Base-by-base conservation (phyloP, 805 yeast species). In the Starmerella tilneyi region DNA sequence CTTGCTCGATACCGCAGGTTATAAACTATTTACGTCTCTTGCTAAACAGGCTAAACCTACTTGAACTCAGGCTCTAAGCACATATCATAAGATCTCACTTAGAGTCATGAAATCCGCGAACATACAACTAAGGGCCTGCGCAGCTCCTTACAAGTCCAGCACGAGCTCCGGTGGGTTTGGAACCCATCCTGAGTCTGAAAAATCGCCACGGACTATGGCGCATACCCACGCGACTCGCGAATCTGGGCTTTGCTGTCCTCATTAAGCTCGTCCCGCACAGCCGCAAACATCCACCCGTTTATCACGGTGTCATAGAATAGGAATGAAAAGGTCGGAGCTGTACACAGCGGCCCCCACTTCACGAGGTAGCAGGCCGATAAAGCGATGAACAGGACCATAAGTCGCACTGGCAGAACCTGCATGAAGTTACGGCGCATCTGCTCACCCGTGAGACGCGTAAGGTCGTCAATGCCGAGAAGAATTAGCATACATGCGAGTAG, bases 251-350 rank as follows among this genome's bases (percentile, higher is more conserved):
- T 54, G 34, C 47, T 45, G 32, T 39, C 42, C 46, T 63, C 67
- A 45, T 64, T 63, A 20, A 57, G 52, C 52, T 64, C 66, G 38
- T 63, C 67, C 5, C 67, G 53, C 11, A 60, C 55, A 3, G 58
- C 45, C 5, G 51, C 29, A 41, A 52, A 63, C 19, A 57, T 50
- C 49, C 55, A 47, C 32, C 63, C 63, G 44, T 61, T 60, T 38
- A 62, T 19, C 9, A 62, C 33, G 28, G 59, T 45, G 44, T 64
- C 67, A 20, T 54, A 21, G 33, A 64, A 62, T 22, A 58, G 55
- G 37, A 50, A 55, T 20, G 60, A 43, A 42, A 63, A 62, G 8
- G 57, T 57, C 23, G 63, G 45, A 19, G 60, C 55, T 33, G 57
- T 58, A 28, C 59, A 54, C 17, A 63, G 38, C 9, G 59, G 48